Percentiles rank a stretch among this genome's conserved stretches.
phyloP scores from a whole-genome alignment of 2,329 filamentous ascomycete genomes.

The Capronia epimyces region DNA sequence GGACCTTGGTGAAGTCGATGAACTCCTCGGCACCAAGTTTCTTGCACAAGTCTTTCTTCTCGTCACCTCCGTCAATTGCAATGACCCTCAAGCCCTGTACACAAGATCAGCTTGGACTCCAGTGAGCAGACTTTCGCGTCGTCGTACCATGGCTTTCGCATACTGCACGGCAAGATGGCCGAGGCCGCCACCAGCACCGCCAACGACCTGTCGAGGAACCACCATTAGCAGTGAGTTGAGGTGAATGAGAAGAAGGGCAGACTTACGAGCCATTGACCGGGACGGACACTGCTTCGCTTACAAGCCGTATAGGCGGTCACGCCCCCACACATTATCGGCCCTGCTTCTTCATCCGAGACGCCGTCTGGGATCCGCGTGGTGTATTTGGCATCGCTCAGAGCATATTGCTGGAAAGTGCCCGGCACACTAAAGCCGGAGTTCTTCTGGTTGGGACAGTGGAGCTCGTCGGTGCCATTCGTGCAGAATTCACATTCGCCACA shows the following conservation, averaged over 20 bases:
- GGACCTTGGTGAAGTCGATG: slow-evolving; percentile 35
- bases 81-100: slow-evolving; percentile 36
- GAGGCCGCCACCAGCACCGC: slow-evolving; percentile 32
- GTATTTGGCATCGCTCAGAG: slow-evolving; percentile 34
- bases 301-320: slow-evolving; percentile 38
- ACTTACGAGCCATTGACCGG: slow-evolving; percentile 31
- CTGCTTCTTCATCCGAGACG: slow-evolving; percentile 36
- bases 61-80: slow-evolving; percentile 37
- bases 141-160: slow-evolving; percentile 31
- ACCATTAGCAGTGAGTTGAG: slow-evolving; percentile 9
- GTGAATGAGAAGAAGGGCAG: not conserved
- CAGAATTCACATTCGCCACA: slow-evolving; percentile 82
- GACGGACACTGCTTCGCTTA: slow-evolving; percentile 36
- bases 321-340: slow-evolving; percentile 38
- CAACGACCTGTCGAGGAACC: slow-evolving; percentile 18
- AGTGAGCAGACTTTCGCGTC: too few relatives aligned
- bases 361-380: slow-evolving; percentile 36
- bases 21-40: slow-evolving; percentile 37
- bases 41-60: slow-evolving; percentile 36
- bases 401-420: slow-evolving; percentile 38
- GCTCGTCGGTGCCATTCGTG: slow-evolving; percentile 38
- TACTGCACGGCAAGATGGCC: slow-evolving; percentile 35
- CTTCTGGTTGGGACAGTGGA: slow-evolving; percentile 36
- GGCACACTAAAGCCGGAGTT: slow-evolving; percentile 37
- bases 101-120: not conserved